A percentile compares a stretch with the other conserved stretches of the same genome.
These are phyloP conservation scores for Massariosphaeria phaeospora DNA, from an alignment of 495 filamentous ascomycete species.

Conservation along the genomic window DNA sequence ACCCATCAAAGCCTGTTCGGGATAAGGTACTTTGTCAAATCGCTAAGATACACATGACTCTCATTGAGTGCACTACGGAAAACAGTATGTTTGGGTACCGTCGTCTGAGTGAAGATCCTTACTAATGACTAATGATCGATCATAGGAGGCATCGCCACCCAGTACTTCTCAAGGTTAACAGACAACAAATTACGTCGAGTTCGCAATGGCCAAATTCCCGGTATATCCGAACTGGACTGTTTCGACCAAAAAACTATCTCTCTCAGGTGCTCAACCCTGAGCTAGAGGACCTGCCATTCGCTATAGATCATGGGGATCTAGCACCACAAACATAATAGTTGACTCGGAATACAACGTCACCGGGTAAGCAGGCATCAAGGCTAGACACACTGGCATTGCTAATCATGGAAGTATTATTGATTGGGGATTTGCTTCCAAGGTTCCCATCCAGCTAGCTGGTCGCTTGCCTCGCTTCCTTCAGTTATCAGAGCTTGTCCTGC, in stretches of 20 bases:
- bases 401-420: constrained; percentile 7
- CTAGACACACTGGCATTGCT: neutral
- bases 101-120: neutral
- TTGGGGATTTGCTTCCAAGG: constrained; percentile 12
- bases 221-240: constrained; percentile 8
- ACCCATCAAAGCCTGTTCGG: constrained; percentile 10
- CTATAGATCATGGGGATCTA: constrained; percentile 15
- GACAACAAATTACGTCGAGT: neutral
- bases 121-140: no score
- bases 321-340: constrained; percentile 4
- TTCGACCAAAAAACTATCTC: constrained; percentile 9
- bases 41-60: constrained; percentile 6
- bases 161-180: neutral
- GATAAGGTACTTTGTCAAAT: constrained; percentile 7
- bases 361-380: constrained; percentile 3
- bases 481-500: constrained; percentile 1
- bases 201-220: neutral
- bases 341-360: constrained; percentile 16
- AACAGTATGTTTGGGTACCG: neutral
- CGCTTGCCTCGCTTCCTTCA: constrained; percentile 12
- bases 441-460: constrained; percentile 12
- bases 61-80: constrained; percentile 3
- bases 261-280: neutral
- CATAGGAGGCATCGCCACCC: neutral
- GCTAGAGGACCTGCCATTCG: constrained; percentile 9